Evolutionary conservation across 768 basidiomycete genomes (phyloP), one percentile per base, ranked within the genome.

Genomic region (Tricholomella constricta): DNA sequence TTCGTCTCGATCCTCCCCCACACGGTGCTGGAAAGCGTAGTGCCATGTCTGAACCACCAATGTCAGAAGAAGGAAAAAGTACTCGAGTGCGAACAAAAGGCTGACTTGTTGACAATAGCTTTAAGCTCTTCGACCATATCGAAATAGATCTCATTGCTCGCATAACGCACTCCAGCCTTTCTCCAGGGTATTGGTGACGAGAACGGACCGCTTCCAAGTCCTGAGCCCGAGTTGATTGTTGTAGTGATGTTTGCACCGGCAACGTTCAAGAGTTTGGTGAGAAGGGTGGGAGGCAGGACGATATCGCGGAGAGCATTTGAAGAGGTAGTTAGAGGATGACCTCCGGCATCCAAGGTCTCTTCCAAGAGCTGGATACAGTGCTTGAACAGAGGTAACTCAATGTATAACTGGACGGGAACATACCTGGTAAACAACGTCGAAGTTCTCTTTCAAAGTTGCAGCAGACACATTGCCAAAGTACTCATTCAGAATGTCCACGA

Each of bases 131-230:
- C 96, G 0, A 82, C 77, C 54, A 97, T 77, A 64, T 98, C 95
- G 66, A 98, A 94, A 66, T 92, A 91, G 15, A 97, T 86, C 69
- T 98, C 95, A 63, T 97, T 96, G 69, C 81, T 87, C 26, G 86
- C 83, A 66, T 98, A 89, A 54, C 85, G 80, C 34, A 95, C 72
- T 6, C 89, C 90, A 1, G 88, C 80, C 67, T 89, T 89, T 51
- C 96, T 81, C 95, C 95, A 98, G 2, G 95, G 92, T 65, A 96
- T 95, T 1, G 91, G 89, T 1, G 91, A 92, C 1, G 93, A 83
- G 65, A 97, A 95, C 0, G 84, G 78, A 6, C 78, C 78, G 15
- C 76, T 69, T 40, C 74, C 69, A 36, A 71, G 64, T 7, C 77
- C 72, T 9, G 75, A 71, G 29, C 79, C 72, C 6, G 78, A 72